Percentiles rank a stretch among this genome's conserved stretches.
Conservation (phyloP, 257 asterid genomes). For the Solanum corneliomulleri region DNA sequence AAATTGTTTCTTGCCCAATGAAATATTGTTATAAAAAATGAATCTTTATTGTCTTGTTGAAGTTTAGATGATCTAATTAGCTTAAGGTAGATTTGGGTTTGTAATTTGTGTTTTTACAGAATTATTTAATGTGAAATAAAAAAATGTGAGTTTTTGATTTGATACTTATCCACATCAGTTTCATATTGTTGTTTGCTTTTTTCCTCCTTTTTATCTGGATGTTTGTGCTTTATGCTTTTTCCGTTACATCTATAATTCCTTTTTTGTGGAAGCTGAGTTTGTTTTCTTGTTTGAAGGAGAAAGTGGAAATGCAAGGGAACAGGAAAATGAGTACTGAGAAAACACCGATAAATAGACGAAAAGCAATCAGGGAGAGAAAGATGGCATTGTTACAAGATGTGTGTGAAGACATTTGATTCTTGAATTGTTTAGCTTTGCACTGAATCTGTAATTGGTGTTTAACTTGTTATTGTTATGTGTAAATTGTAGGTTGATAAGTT, state of each 20-base stretch:
- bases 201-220: not conserved
- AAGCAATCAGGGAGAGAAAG: slow-evolving; percentile 50
- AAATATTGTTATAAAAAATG: not conserved
- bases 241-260: slow-evolving; percentile 12
- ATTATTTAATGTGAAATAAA: not conserved
- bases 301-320: slow-evolving; percentile 27
- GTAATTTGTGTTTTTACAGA: slow-evolving; percentile 4
- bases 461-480: not conserved
- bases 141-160: slow-evolving; percentile 14
- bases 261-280: slow-evolving; percentile 33
- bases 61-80: not conserved
- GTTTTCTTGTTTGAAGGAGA: slow-evolving; percentile 36
- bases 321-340: slow-evolving; percentile 40
- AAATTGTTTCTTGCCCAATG: not conserved
- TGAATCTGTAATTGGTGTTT: not conserved
- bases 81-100: not conserved
- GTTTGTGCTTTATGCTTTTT: slow-evolving; percentile 11
- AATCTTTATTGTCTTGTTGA: not conserved
- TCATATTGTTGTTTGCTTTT: slow-evolving; percentile 8
- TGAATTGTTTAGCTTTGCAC: not conserved
- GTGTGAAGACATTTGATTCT: slow-evolving; percentile 19
- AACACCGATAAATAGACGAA: slow-evolving; percentile 26
- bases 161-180: slow-evolving; percentile 17
- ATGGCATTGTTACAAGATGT: slow-evolving; percentile 83
- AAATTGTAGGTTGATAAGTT: slow-evolving; percentile 68